phyloP scores from a whole-genome alignment of 495 filamentous ascomycete genomes.

The Rhypophila decipiens region DNA sequence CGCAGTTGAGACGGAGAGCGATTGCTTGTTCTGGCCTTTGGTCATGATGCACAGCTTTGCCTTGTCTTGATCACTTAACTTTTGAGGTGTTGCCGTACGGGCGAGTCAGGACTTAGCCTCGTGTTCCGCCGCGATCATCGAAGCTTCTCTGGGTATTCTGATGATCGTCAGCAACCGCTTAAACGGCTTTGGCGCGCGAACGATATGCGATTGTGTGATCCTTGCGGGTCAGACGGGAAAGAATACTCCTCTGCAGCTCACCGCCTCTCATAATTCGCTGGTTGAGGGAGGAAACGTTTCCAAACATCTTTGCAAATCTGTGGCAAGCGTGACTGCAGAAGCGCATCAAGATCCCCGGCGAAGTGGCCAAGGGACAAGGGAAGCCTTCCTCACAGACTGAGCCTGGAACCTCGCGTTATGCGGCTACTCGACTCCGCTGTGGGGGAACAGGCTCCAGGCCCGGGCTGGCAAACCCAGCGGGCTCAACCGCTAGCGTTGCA shows the following conservation, averaged over 20 bases:
- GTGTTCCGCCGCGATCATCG: too few relatives aligned
- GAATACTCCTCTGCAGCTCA: slow-evolving; percentile 3
- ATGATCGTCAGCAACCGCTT: too few relatives aligned
- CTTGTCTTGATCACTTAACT: too few relatives aligned
- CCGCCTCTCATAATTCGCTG: slow-evolving; percentile 17
- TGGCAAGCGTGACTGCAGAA: not conserved
- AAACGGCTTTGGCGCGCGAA: slow-evolving; percentile 14
- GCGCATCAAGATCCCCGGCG: not conserved
- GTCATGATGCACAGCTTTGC: too few relatives aligned
- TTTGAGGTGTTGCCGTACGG: too few relatives aligned
- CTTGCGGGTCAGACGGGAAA: slow-evolving; percentile 18
- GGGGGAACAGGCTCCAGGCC: not conserved
- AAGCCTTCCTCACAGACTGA: not conserved
- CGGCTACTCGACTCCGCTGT: slow-evolving; percentile 10
- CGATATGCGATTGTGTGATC: slow-evolving; percentile 13
- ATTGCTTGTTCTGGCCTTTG: too few relatives aligned
- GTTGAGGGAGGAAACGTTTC: too few relatives aligned
- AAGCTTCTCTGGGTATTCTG: too few relatives aligned
- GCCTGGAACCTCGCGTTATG: slow-evolving; percentile 11
- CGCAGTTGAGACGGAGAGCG: too few relatives aligned
- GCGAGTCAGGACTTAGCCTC: too few relatives aligned
- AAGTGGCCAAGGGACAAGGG: not conserved
- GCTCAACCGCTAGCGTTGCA: not conserved
- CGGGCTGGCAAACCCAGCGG: not conserved
- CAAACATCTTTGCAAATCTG: slow-evolving; percentile 11